Evolutionary conservation across 345 rosid genomes (phyloP).

Genomic region (Moricandia arvensis): DNA sequence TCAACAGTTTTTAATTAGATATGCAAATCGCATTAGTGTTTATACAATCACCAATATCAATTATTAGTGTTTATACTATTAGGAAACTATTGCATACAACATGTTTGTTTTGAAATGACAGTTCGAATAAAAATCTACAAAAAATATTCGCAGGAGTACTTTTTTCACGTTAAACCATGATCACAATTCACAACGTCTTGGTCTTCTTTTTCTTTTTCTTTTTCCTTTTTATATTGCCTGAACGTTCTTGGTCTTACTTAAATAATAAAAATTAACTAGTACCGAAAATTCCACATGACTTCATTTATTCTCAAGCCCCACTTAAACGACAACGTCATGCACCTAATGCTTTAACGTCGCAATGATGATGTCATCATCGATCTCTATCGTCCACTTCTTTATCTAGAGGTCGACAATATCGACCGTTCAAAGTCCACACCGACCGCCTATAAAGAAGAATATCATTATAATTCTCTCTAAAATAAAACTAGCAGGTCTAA

Average conservation of each 20-base stretch:
- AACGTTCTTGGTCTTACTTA: conserved; percentile 21
- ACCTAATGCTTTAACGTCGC: conserved; percentile 7
- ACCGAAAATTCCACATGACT: conserved; percentile 24
- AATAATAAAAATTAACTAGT: neutral
- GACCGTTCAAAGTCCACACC: conserved; percentile 11
- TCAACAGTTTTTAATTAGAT: neutral
- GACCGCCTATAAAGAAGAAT: conserved; percentile 21
- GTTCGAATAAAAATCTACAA: neutral
- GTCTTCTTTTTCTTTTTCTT: neutral
- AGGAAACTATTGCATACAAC: neutral
- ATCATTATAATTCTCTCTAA: neutral
- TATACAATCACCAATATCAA: neutral
- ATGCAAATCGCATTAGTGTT: neutral
- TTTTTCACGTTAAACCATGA: conserved; percentile 5
- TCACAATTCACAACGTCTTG: conserved; percentile 17
- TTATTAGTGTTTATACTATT: neutral
- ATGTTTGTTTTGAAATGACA: neutral
- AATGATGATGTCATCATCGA: conserved; percentile 21
- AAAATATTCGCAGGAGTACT: neutral
- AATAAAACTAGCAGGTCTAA: neutral
- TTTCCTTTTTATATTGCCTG: neutral
- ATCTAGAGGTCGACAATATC: conserved; percentile 5
- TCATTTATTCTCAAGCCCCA: conserved; percentile 27
- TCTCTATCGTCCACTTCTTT: conserved; percentile 21
- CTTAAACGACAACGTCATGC: conserved; percentile 8